Base-by-base conservation (phyloP, 208 protist genomes). In the Trypanosoma theileri region DNA sequence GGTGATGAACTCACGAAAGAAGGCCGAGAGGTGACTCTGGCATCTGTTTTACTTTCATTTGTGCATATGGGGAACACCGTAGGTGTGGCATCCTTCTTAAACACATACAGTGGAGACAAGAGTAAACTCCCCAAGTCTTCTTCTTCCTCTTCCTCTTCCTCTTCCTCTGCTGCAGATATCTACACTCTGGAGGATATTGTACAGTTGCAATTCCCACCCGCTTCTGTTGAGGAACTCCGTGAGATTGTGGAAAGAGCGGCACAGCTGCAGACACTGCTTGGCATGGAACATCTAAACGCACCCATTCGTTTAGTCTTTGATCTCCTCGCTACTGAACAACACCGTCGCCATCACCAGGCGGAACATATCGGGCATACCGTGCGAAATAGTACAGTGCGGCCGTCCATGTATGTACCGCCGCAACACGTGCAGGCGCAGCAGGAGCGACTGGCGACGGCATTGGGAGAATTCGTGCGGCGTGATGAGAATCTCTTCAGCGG, bases 301-400 rank as follows among this genome's bases (percentile, higher is more conserved):
- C 88, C 88, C 9, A 69, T 93, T 46, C 76, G 81, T 0, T 69
- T 93, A 0, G 75, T 91, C 28, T 91, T 80, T 42, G 85, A 93
- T 69, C 60, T 81, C 11, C 51, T 93, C 12, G 57, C 61, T 44
- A 46, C 59, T 22, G 62, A 65, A 3, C 64, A 52, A 1, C 77
- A 84, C 66, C 66, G 69, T 14, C 46, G 55, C 55, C 4, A 63
- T 22, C 19, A 63, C 52, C 0, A 53, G 48, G 54, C 46, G 16
- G 66, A 73, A 67, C 21, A 28, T n/a, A 50, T 72, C 41, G 46
- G 58, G 35, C 21, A 16, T 0, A 28, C 4, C 14, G 48, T 48
- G 0, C 57, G 58, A 13, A 42, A 53, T 59, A 13, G 51, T 7
- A 41, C 58, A 9, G 12, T 28, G 21, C 79, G 79, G 13, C 73